Evolutionary conservation across 2,329 filamentous ascomycete genomes (phyloP).

Genomic region (Lomentospora prolificans): DNA sequence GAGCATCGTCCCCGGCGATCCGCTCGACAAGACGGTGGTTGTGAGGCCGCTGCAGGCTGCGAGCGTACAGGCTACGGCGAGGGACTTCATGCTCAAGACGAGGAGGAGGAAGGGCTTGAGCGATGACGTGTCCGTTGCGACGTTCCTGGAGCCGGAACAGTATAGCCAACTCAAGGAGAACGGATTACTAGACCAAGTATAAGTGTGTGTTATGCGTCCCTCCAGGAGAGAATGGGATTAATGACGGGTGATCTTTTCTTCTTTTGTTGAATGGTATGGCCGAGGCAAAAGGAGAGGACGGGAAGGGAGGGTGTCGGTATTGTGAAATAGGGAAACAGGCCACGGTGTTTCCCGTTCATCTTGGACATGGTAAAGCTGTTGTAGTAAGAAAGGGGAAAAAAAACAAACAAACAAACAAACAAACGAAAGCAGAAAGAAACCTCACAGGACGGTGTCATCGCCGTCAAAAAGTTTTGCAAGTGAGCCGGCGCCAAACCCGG

Average conservation of each 20-base stretch:
- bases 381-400: neutral
- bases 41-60: conserved; percentile 81
- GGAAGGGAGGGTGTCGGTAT: neutral
- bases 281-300: neutral
- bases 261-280: neutral
- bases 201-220: neutral
- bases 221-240: too few relatives aligned
- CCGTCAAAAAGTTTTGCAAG: too few relatives aligned
- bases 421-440: neutral
- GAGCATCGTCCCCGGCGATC: conserved; percentile 92
- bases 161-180: conserved; percentile 82
- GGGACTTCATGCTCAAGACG: conserved; percentile 96
- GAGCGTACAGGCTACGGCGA: conserved; percentile 74
- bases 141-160: conserved; percentile 91
- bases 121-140: conserved; percentile 91
- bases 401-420: neutral
- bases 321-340: neutral
- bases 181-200: conserved; percentile 61
- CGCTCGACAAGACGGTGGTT: conserved; percentile 77
- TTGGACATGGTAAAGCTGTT: neutral
- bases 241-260: neutral
- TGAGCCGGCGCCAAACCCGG: too few relatives aligned
- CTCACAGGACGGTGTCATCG: neutral
- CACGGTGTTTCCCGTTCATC: neutral
- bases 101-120: conserved; percentile 84